A percentile compares a stretch with the other conserved stretches of the same genome.
Evolutionary conservation across 2,329 filamentous ascomycete genomes (phyloP).

Genomic region (Eurotiales sp.): DNA sequence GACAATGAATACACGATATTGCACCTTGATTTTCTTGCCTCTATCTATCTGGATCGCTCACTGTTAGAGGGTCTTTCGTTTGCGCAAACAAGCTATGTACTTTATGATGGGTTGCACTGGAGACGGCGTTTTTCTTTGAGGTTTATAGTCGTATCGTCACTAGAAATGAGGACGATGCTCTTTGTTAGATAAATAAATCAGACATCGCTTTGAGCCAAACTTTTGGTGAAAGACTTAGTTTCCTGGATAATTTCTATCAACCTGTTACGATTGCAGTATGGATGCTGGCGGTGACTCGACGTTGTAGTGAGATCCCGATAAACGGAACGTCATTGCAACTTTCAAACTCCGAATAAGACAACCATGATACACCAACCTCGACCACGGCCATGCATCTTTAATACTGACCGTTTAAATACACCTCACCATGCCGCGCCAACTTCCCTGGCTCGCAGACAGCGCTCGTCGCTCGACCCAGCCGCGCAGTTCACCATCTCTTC

Average conservation of each 20-base stretch:
- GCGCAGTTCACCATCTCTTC: no score
- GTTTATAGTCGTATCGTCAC: neutral
- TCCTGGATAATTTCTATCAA: no score
- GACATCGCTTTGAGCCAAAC: no score
- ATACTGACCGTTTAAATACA: neutral
- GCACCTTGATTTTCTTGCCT: no score
- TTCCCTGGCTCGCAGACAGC: conserved; percentile 42
- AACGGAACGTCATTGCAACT: neutral
- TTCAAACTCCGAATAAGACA: neutral
- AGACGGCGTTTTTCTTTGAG: conserved; percentile 1
- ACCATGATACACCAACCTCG: neutral
- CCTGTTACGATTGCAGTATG: no score
- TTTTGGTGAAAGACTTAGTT: no score
- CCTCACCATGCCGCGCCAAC: conserved; percentile 41
- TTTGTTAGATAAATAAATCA: neutral
- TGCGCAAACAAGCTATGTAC: neutral
- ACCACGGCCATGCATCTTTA: neutral
- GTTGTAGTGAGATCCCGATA: neutral
- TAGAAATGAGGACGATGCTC: neutral
- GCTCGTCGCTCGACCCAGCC: conserved; percentile 18
- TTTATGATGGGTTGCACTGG: neutral
- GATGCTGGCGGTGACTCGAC: no score
- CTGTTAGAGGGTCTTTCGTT: no score
- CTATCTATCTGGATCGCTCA: neutral
- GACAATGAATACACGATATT: neutral